Base-by-base conservation (phyloP, 306 rosid genomes). In the Nissolia schottii region DNA sequence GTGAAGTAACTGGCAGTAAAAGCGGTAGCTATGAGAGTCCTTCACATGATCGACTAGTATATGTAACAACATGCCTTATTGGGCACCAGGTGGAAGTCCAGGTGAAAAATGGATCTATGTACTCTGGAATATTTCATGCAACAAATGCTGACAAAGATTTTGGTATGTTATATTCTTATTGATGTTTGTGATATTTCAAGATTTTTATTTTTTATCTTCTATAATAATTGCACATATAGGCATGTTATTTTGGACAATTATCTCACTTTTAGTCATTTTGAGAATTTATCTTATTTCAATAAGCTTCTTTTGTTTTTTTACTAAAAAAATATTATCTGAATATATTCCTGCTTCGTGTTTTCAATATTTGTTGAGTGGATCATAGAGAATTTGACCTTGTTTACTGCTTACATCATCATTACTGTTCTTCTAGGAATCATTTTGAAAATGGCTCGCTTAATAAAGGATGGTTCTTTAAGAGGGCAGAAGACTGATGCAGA, bases 71-170 rank as follows among this genome's bases (percentile, higher is more conserved):
- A 43, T 88, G 90, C 77, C 82, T 88, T 50, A 75, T 91, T 82
- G 99, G 97, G 76, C 91, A 88, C 12, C 90, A 82, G 34, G 99
- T 91, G 79, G 92, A 91, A 65, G 96, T 91, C 71, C 99, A 88
- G 61, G 84, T 91, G 81, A 89, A 88, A 85, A 80, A 81, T 76
- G 97, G 99, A 79, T 85, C 91, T 38, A 64, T 85, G 59, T 91
- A 89, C 82, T 79, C 96, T 56, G 97, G 99, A 82, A 81, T 95
- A 81, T 91, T 91, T 82, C 96, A 95, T 83, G 85, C 93, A 73
- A 80, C 88, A 75, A 85, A 85, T 45, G 57, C 88, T 15, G 96
- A 85, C 73, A 84, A 85, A 79, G 99, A 95, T 77, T 87, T 91
- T 81, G 99, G 97, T 91, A 84, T 31, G 82, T 46, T 64, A 28